These are phyloP conservation scores for Ophiorrhiza pumila DNA, from an alignment of 257 asterid genomes.

Conservation along the genomic window DNA sequence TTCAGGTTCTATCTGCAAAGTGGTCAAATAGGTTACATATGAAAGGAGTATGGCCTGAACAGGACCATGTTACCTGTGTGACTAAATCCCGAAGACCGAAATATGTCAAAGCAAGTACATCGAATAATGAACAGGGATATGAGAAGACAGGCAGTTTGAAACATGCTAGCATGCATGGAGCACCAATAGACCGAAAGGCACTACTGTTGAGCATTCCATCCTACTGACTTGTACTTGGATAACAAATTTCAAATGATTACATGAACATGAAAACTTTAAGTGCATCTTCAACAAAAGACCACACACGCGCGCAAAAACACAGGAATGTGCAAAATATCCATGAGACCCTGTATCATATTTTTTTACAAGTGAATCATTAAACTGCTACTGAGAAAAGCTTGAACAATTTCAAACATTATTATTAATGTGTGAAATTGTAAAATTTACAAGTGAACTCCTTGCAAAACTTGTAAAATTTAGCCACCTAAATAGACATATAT, in stretches of 20 bases:
- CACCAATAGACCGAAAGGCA: not conserved
- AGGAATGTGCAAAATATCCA: too few species aligned
- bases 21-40: constrained; percentile 7
- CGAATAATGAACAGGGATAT: not conserved
- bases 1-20: constrained; percentile 88
- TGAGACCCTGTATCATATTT: not conserved
- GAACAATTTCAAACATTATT: not conserved
- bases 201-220: not conserved
- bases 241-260: not conserved
- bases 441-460: not conserved
- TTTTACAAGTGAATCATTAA: not conserved
- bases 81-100: not conserved
- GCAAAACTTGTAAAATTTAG: not conserved
- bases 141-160: not conserved
- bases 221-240: not conserved
- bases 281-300: not conserved
- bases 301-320: too few species aligned
- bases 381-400: not conserved
- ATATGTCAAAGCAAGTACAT: not conserved
- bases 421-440: too few species aligned
- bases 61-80: not conserved
- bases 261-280: not conserved
- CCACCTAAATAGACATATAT: not conserved
- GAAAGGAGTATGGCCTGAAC: not conserved
- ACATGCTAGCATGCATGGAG: not conserved